Percentiles rank a stretch among this genome's conserved stretches.
These are phyloP conservation scores for Medicago arabica DNA, from an alignment of 306 rosid species.

Conservation along the genomic window DNA sequence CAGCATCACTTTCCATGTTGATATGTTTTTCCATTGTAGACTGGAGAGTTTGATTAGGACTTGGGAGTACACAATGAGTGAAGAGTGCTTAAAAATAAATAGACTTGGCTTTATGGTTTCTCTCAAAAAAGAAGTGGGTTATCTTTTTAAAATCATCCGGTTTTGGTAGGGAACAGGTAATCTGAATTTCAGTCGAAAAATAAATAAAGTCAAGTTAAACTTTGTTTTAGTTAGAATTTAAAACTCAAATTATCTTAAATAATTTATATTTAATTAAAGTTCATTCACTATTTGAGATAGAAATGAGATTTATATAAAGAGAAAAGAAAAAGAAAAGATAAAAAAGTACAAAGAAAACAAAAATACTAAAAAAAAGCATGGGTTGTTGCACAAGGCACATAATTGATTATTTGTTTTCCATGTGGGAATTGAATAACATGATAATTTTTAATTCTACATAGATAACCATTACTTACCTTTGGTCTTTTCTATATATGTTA, in stretches of 20 bases:
- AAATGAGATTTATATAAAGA: constrained; percentile 30
- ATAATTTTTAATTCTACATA: constrained; percentile 2
- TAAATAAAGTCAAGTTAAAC: neutral
- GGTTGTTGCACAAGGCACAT: constrained; percentile 53
- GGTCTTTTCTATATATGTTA: constrained; percentile 1
- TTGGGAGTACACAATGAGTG: constrained; percentile 48
- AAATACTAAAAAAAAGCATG: constrained; percentile 36
- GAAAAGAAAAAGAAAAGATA: constrained; percentile 31
- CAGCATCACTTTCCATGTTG: constrained; percentile 61
- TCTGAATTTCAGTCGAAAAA: no score
- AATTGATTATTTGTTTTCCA: constrained; percentile 61
- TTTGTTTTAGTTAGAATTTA: no score
- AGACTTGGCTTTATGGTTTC: constrained; percentile 44
- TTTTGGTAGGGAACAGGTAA: no score
- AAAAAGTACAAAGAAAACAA: constrained; percentile 27
- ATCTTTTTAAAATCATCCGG: no score
- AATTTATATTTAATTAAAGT: neutral
- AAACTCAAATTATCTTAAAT: no score
- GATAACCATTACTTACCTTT: constrained; percentile 35
- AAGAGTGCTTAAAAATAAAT: constrained; percentile 44
- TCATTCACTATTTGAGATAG: no score
- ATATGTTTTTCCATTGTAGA: constrained; percentile 49
- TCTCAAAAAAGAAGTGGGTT: neutral
- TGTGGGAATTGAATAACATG: constrained; percentile 60
- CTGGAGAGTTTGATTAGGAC: constrained; percentile 29